Conservation (phyloP, 139 green algal species). For the Pycnococcus provasolii region DNA sequence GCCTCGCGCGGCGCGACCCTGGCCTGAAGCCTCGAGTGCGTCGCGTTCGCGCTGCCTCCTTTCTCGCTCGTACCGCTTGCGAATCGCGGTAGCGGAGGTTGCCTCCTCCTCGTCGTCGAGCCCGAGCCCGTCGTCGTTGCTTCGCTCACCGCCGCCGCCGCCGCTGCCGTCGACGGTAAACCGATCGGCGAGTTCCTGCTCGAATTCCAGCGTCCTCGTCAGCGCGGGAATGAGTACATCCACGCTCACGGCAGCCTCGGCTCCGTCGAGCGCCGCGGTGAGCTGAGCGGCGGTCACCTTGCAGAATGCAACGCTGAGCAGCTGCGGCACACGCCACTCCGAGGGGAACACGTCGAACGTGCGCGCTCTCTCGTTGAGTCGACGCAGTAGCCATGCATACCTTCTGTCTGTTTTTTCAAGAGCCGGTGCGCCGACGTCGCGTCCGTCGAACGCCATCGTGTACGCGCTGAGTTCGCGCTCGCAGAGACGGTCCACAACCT, state of each 20-base stretch:
- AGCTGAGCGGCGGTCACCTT: conserved; percentile 72
- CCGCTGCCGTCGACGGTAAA: conserved; percentile 38
- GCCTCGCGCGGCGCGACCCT: background rate
- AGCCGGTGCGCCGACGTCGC: background rate
- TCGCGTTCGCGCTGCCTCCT: background rate
- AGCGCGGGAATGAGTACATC: conserved; percentile 66
- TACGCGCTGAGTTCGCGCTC: conserved; percentile 80
- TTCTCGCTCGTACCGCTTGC: conserved; percentile 5
- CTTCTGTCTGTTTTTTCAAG: conserved; percentile 71
- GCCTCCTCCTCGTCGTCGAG: conserved; percentile 12
- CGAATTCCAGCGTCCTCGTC: conserved; percentile 90
- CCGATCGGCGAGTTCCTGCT: conserved; percentile 71
- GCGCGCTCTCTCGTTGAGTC: conserved; percentile 35
- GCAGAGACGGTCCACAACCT: conserved; percentile 78
- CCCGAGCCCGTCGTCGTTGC: conserved; percentile 8
- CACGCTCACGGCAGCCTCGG: conserved; percentile 48
- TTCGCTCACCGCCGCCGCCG: conserved; percentile 15
- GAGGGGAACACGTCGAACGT: conserved; percentile 84
- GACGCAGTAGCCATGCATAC: conserved; percentile 68
- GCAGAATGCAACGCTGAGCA: conserved; percentile 89
- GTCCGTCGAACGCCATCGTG: conserved; percentile 60
- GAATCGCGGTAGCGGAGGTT: background rate
- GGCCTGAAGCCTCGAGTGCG: too few relatives aligned
- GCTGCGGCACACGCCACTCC: conserved; percentile 65
- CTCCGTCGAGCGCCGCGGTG: conserved; percentile 56